phyloP scores from a whole-genome alignment of 495 filamentous ascomycete species.

The Tuber melanosporum region DNA sequence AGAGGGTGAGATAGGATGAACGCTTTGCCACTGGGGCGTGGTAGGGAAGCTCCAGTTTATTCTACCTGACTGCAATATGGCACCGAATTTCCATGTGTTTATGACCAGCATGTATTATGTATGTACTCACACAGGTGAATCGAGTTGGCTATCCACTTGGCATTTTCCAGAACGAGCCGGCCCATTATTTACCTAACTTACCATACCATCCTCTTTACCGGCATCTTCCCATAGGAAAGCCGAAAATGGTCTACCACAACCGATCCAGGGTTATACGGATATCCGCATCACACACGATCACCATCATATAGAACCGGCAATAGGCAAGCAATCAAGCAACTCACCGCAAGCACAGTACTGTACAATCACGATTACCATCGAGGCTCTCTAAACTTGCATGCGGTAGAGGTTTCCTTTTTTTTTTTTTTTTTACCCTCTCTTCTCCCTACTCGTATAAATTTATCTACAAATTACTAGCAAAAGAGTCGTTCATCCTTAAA shows the following conservation, averaged over 20 bases:
- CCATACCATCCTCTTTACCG: background rate
- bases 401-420: background rate
- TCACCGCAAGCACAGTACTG: conserved; percentile 7
- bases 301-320: conserved; percentile 21
- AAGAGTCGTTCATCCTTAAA: background rate
- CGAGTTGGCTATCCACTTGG: background rate
- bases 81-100: background rate
- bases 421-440: background rate
- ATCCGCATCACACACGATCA: conserved; percentile 36
- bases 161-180: background rate
- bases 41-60: background rate
- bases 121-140: background rate
- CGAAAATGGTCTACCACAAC: background rate
- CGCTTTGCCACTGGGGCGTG: background rate
- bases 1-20: background rate
- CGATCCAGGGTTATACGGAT: conserved; percentile 26
- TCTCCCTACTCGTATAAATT: background rate
- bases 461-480: background rate
- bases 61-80: background rate
- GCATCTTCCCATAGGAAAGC: background rate
- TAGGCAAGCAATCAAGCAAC: conserved; percentile 8
- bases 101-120: background rate
- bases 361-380: conserved; percentile 7
- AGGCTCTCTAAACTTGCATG: background rate
- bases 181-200: background rate